Evolutionary conservation across 1,284 basidiomycete genomes (phyloP).

Genomic region (Boletellus sp.): DNA sequence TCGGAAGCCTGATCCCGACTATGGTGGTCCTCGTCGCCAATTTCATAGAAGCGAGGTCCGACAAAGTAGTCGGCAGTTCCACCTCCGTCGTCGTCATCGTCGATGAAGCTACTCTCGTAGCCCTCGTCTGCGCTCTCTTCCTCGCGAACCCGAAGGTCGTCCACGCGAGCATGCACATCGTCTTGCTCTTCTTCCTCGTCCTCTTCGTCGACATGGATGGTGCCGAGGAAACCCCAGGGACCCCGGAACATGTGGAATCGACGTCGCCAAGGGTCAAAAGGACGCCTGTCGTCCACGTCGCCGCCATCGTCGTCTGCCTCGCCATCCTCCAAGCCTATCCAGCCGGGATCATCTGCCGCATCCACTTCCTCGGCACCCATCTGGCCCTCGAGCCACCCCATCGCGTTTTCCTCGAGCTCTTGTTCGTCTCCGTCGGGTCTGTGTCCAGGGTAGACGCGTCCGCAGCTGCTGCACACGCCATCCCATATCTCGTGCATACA

Average conservation of each 20-base stretch:
- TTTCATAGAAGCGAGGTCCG: slow-evolving; percentile 25
- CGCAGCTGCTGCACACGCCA: slow-evolving; percentile 58
- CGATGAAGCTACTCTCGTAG: slow-evolving; percentile 53
- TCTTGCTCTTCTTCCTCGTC: slow-evolving; percentile 28
- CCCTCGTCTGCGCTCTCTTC: slow-evolving; percentile 29
- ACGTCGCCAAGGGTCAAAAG: slow-evolving; percentile 20
- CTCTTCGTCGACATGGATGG: slow-evolving; percentile 26
- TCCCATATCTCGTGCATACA: slow-evolving; percentile 74
- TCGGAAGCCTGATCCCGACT: slow-evolving; percentile 16
- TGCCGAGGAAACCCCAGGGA: slow-evolving; percentile 14
- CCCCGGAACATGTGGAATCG: slow-evolving; percentile 17
- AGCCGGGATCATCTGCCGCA: slow-evolving; percentile 33
- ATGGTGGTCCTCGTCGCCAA: slow-evolving; percentile 12
- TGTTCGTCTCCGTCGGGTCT: slow-evolving; percentile 33
- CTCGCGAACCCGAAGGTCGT: slow-evolving; percentile 20
- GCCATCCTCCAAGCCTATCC: slow-evolving; percentile 39
- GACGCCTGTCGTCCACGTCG: slow-evolving; percentile 21
- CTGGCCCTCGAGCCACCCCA: slow-evolving; percentile 37
- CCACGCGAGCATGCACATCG: slow-evolving; percentile 16
- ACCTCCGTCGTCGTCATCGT: slow-evolving; percentile 34
- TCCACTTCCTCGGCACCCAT: slow-evolving; percentile 32
- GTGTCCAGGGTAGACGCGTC: slow-evolving; percentile 56
- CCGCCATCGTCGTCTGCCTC: slow-evolving; percentile 27
- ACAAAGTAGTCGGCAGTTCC: slow-evolving; percentile 1
- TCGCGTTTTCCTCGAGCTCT: slow-evolving; percentile 37